phyloP scores from a whole-genome alignment of 2,329 filamentous ascomycete genomes.

The Trichoderma oligosporum region DNA sequence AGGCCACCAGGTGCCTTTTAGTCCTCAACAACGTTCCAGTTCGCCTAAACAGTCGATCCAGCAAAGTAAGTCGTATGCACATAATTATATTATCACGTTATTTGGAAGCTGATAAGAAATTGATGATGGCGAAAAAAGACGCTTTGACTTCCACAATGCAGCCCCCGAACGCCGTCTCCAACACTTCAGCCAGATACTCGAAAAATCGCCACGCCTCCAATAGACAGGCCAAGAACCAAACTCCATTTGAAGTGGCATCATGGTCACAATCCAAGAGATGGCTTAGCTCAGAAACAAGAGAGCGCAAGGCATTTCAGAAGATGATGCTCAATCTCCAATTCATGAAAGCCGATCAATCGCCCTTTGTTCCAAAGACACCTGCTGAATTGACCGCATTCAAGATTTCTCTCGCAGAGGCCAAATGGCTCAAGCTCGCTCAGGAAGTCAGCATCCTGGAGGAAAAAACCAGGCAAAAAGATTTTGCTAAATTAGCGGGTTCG shows the following conservation, averaged over 20 bases:
- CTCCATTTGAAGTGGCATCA: slow-evolving; percentile 25
- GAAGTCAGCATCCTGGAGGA: slow-evolving; percentile 27
- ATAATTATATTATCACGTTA: not conserved
- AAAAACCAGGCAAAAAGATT: slow-evolving; percentile 21
- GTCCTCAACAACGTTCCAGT: not conserved
- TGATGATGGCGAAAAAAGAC: slow-evolving; percentile 1
- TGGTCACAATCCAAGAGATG: slow-evolving; percentile 41
- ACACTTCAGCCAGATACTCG: not conserved
- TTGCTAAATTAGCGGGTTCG: slow-evolving; percentile 7
- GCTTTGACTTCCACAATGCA: slow-evolving; percentile 1
- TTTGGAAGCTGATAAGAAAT: not conserved
- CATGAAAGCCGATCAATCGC: slow-evolving; percentile 36
- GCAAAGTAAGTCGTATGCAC: not conserved
- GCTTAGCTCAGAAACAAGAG: slow-evolving; percentile 35
- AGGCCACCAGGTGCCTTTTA: not conserved
- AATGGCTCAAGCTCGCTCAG: slow-evolving; percentile 26
- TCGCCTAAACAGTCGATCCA: not conserved
- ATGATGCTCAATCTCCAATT: slow-evolving; percentile 35
- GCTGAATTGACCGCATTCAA: slow-evolving; percentile 35
- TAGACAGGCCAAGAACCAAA: not conserved
- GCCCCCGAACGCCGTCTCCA: not conserved
- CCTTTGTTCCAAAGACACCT: slow-evolving; percentile 36
- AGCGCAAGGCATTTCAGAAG: slow-evolving; percentile 35
- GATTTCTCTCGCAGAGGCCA: slow-evolving; percentile 29
- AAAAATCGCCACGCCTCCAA: not conserved